Percentiles rank a stretch among this genome's conserved stretches.
Evolutionary conservation across 2,329 filamentous ascomycete genomes (phyloP).

Genomic region (Mycosphaerella sp.): DNA sequence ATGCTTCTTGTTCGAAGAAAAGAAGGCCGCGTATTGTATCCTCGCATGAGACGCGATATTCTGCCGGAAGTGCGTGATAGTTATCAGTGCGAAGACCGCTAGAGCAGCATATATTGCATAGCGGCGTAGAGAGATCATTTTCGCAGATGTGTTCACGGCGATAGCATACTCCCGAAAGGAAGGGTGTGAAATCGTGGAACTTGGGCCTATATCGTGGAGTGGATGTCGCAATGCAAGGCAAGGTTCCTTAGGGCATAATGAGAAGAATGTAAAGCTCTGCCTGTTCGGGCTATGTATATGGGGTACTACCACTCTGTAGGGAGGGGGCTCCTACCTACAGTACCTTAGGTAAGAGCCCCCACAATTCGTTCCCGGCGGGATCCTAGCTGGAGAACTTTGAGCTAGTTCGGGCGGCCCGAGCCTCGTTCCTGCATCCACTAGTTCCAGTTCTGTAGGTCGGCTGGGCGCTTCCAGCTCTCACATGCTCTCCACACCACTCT

Average conservation of each 20-base stretch:
- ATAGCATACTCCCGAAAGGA: neutral
- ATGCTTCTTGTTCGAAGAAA: slow-evolving; percentile 11
- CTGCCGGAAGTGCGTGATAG: slow-evolving; percentile 34
- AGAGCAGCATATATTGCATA: slow-evolving; percentile 34
- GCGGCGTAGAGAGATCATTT: slow-evolving; percentile 38
- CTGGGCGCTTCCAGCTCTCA: too few species aligned
- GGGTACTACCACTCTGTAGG: neutral
- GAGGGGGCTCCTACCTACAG: too few species aligned
- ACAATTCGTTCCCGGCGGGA: too few species aligned
- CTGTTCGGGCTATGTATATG: neutral
- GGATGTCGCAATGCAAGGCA: neutral
- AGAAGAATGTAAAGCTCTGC: neutral
- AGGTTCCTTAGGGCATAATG: neutral
- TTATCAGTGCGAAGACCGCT: slow-evolving; percentile 33
- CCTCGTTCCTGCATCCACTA: too few species aligned
- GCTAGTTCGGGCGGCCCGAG: too few species aligned
- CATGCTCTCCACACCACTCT: too few species aligned
- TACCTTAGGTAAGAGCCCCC: too few species aligned
- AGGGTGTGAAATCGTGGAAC: neutral
- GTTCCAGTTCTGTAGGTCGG: too few species aligned
- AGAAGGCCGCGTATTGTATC: slow-evolving; percentile 16
- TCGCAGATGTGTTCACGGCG: neutral
- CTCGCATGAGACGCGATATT: slow-evolving; percentile 16
- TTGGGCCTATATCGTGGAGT: neutral
- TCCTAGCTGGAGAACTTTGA: too few species aligned